A percentile compares a stretch with the other conserved stretches of the same genome.
These are phyloP conservation scores for Diaporthe helianthi DNA, from an alignment of 2,329 filamentous ascomycete species.

Conservation along the genomic window DNA sequence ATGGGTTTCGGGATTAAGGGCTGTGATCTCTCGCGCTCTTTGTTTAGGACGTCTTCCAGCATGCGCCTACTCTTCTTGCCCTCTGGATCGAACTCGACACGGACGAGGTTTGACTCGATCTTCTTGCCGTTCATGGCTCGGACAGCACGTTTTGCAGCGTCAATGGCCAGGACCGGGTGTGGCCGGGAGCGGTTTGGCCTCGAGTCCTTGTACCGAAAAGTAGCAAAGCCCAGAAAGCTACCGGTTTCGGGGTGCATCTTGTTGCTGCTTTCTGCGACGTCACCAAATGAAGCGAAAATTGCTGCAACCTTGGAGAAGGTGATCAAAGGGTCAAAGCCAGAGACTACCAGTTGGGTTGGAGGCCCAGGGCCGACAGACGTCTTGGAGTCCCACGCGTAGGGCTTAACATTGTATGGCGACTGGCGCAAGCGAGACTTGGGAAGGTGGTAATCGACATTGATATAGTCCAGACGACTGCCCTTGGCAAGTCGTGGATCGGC, in stretches of 20 bases:
- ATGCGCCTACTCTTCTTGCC: constrained; percentile 81
- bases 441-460: constrained; percentile 73
- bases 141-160: constrained; percentile 82
- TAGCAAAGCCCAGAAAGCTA: constrained; percentile 91
- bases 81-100: constrained; percentile 88
- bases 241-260: constrained; percentile 95
- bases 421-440: constrained; percentile 75
- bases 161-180: constrained; percentile 70
- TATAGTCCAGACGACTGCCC: constrained; percentile 70
- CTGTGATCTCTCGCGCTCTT: constrained; percentile 68
- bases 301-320: constrained; percentile 79
- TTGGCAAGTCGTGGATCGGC: constrained; percentile 81
- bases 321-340: constrained; percentile 92
- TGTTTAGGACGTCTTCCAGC: constrained; percentile 76
- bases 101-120: constrained; percentile 78
- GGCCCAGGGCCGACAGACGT: constrained; percentile 89
- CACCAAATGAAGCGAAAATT: constrained; percentile 81
- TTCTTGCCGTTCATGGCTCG: constrained; percentile 78
- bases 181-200: constrained; percentile 60
- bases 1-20: constrained; percentile 40
- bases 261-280: constrained; percentile 90
- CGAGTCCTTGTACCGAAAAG: constrained; percentile 85
- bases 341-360: constrained; percentile 88
- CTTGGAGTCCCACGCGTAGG: constrained; percentile 80
- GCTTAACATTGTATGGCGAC: constrained; percentile 79